phyloP scores from a whole-genome alignment of 129 eudicot species.

The Helianthus annuus region DNA sequence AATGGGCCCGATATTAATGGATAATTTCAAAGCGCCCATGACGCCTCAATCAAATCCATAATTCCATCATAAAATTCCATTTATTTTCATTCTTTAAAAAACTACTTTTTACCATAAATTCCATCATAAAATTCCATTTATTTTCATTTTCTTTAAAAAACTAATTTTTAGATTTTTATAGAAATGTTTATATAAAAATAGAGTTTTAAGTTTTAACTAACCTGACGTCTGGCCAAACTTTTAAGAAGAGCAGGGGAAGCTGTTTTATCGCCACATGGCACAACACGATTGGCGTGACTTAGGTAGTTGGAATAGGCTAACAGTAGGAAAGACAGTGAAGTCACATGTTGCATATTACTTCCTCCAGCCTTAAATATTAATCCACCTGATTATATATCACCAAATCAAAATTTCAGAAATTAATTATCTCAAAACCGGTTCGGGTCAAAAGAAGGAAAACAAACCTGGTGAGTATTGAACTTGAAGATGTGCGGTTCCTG shows the following conservation, averaged over 20 bases:
- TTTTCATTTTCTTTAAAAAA: too few relatives aligned
- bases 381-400: constrained; percentile 53
- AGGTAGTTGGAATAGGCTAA: constrained; percentile 91
- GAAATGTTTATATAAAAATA: not conserved
- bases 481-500: constrained; percentile 72
- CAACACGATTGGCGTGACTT: constrained; percentile 84
- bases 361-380: constrained; percentile 86
- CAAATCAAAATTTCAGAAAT: not conserved
- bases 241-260: constrained; percentile 90
- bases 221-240: constrained; percentile 88
- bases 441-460: not conserved
- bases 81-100: not conserved
- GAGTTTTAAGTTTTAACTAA: not conserved
- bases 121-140: too few relatives aligned
- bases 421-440: not conserved
- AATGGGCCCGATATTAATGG: constrained; percentile 15
- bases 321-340: constrained; percentile 82
- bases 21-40: constrained; percentile 23
- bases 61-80: constrained; percentile 3
- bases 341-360: constrained; percentile 98
- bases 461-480: constrained; percentile 95
- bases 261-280: constrained; percentile 73
- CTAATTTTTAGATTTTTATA: not conserved
- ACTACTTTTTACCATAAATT: not conserved
- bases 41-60: constrained; percentile 12